These are phyloP conservation scores for Talaromyces thailandensis DNA, from an alignment of 495 filamentous ascomycete species.

Conservation along the genomic window DNA sequence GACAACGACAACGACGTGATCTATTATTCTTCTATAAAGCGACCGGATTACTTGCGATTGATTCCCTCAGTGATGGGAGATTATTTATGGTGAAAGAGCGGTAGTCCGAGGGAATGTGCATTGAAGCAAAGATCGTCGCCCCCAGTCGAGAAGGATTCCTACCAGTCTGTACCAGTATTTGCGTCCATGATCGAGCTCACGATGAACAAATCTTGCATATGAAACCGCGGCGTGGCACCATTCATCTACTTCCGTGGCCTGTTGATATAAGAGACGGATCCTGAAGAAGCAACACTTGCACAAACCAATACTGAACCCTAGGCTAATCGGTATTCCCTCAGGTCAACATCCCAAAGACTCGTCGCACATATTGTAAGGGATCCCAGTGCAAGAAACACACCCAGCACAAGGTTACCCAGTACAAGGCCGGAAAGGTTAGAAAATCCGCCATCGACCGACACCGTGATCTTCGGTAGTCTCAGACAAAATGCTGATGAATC, in stretches of 20 bases:
- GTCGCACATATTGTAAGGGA: constrained; percentile 92
- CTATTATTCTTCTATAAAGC: neutral
- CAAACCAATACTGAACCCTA: neutral
- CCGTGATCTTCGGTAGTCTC: neutral
- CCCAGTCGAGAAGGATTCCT: neutral
- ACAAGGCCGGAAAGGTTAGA: constrained; percentile 86
- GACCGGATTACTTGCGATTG: neutral
- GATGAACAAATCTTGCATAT: neutral
- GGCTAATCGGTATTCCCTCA: constrained; percentile 22
- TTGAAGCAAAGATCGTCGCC: neutral
- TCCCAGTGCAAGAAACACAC: constrained; percentile 91
- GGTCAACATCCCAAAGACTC: constrained; percentile 88
- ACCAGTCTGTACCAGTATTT: neutral
- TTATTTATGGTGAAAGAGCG: neutral
- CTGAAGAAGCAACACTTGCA: neutral
- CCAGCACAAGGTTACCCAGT: constrained; percentile 92
- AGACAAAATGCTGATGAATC: constrained; percentile 16
- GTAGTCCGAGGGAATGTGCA: neutral
- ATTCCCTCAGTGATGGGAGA: neutral
- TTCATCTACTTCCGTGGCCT: neutral
- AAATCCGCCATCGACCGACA: neutral
- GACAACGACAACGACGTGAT: neutral
- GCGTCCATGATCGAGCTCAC: neutral
- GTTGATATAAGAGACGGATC: neutral
- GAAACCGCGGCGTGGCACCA: neutral